These are phyloP conservation scores for Pichia paraexigua DNA, from an alignment of 805 yeast species.

Conservation along the genomic window DNA sequence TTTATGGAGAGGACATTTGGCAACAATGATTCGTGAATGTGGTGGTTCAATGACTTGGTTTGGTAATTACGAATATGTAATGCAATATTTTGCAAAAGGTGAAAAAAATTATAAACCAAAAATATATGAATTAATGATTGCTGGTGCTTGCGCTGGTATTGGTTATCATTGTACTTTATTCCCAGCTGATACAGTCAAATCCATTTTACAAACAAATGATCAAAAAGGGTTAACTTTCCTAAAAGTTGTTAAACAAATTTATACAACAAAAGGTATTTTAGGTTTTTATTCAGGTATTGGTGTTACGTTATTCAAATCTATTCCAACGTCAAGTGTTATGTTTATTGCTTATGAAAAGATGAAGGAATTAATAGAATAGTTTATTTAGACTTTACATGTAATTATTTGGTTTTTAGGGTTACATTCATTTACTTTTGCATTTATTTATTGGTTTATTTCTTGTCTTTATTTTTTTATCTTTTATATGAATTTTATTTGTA, in stretches of 20 bases:
- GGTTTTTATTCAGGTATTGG: slow-evolving; percentile 83
- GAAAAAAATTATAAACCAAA: slow-evolving; percentile 22
- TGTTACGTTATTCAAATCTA: slow-evolving; percentile 70
- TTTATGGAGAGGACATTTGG: slow-evolving; percentile 80
- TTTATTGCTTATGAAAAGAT: slow-evolving; percentile 71
- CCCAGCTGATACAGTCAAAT: slow-evolving; percentile 88
- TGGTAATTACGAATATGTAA: slow-evolving; percentile 68
- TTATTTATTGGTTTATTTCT: neutral
- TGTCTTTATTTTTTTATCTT: neutral
- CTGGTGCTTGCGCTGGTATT: slow-evolving; percentile 87
- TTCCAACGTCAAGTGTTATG: slow-evolving; percentile 85
- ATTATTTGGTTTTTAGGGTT: neutral
- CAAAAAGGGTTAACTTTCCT: slow-evolving; percentile 20
- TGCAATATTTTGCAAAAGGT: slow-evolving; percentile 25
- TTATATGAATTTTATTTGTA: neutral
- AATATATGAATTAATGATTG: slow-evolving; percentile 49
- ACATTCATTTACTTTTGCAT: neutral
- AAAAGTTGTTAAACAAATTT: slow-evolving; percentile 34
- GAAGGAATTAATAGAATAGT: slow-evolving; percentile 26
- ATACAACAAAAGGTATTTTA: slow-evolving; percentile 48
- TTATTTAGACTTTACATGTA: neutral
- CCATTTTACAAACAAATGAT: slow-evolving; percentile 62
- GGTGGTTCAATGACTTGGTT: slow-evolving; percentile 95
- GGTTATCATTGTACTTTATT: slow-evolving; percentile 71
- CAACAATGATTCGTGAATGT: slow-evolving; percentile 75